These are phyloP conservation scores for Pleurotus cornucopiae DNA, from an alignment of 768 basidiomycete species.

Conservation along the genomic window DNA sequence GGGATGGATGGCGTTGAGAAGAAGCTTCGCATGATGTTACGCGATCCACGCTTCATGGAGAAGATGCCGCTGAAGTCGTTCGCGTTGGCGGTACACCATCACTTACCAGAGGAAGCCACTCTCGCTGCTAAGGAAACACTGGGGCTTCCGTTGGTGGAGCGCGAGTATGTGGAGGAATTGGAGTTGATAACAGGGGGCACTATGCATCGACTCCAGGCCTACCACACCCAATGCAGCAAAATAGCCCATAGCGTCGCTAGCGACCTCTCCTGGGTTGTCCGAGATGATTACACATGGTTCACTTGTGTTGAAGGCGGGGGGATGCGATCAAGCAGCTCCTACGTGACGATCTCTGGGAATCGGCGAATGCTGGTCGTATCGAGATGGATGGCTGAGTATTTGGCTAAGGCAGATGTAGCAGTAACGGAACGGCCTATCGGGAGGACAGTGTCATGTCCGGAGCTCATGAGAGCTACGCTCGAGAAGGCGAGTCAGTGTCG, in stretches of 20 bases:
- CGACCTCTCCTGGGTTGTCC: slow-evolving; percentile 19
- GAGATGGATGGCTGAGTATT: not conserved
- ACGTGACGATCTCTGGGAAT: not conserved
- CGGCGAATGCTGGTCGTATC: not conserved
- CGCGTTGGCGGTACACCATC: slow-evolving; percentile 36
- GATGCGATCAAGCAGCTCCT: not conserved
- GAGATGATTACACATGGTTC: slow-evolving; percentile 30
- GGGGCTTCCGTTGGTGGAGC: slow-evolving; percentile 22
- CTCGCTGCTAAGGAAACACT: slow-evolving; percentile 30
- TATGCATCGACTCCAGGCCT: slow-evolving; percentile 36
- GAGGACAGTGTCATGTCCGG: not conserved
- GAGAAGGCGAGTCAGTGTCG: not conserved
- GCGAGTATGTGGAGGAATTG: slow-evolving; percentile 29
- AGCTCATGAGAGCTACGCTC: not conserved
- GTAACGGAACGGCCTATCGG: not conserved
- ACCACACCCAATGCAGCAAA: slow-evolving; percentile 34
- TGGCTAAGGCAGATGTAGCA: not conserved
- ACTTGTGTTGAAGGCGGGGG: slow-evolving; percentile 20
- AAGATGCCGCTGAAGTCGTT: slow-evolving; percentile 37
- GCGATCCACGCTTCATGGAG: slow-evolving; percentile 29
- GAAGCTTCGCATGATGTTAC: slow-evolving; percentile 23
- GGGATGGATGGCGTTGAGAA: slow-evolving; percentile 43
- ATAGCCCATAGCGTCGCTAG: slow-evolving; percentile 22
- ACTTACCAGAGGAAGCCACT: slow-evolving; percentile 28
- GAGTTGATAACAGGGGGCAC: slow-evolving; percentile 36